Base-by-base conservation (phyloP, 345 rosid genomes). In the Raphanus raphanistrum region DNA sequence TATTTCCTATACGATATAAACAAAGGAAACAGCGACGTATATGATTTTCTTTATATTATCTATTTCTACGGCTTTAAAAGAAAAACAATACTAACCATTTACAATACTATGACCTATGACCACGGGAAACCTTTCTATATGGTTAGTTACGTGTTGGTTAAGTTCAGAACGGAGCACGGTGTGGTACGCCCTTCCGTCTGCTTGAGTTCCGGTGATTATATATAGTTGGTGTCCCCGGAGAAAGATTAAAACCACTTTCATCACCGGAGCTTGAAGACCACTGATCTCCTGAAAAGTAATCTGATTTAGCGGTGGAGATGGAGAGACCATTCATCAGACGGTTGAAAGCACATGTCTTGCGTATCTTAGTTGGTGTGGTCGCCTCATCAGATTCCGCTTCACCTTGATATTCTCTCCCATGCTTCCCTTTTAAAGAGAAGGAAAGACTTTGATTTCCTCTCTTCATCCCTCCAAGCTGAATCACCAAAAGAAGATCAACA, bases 101-200 rank as follows among this genome's bases (percentile, higher is more conserved):
- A 68, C 79, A 60, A 29, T 13, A 64, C 26, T 17, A 26, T 1
- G 13, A 65, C 54, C 16, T 13, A 1, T 9, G 11, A 10, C 3
- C 28, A 63, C 64, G 50, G 25, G 76, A 32, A 11, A 27, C 25
- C 12, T 31, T 63, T 63, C 32, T 64, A 52, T 35, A 12, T 50
- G 32, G 63, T 58, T 78, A 78, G 68, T 15, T 58, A 61, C 38
- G 8, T 63, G 29, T 8, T 75, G 4, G 72, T 58, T 35, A 58
- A 13, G 7, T 31, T 82, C 58, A 86, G 55, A 89, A 85, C 15
- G 98, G 97, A 33, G 98, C 90, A 15, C 98, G 95, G 68, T 86
- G 97, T 48, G 98, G 98, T 2, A 86, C 83, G 13, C 97, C 92
- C 87, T 93, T 93, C 68, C 97, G 80, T 57, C 96, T 81, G 71